phyloP scores from a whole-genome alignment of 108 stramenopile species.

The Cyclotella choctawhatcheeana region DNA sequence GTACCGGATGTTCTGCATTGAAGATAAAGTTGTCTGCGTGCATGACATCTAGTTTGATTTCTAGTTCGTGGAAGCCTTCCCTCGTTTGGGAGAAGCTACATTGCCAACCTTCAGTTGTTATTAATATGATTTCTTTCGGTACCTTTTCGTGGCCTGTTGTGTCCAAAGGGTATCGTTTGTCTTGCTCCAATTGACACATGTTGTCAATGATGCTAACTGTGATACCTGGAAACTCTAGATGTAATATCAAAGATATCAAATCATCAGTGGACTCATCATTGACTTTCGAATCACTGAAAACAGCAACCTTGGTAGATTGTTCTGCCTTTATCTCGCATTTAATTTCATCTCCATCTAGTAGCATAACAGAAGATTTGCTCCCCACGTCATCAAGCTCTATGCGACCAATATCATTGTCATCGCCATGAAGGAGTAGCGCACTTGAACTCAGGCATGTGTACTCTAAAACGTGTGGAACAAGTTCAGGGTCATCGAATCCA shows the following conservation, averaged over 20 bases:
- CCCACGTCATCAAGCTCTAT: constrained; percentile 81
- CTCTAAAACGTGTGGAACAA: constrained; percentile 74
- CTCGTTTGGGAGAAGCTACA: constrained; percentile 66
- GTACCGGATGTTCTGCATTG: constrained; percentile 71
- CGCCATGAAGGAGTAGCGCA: constrained; percentile 22
- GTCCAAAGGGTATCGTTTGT: constrained; percentile 24
- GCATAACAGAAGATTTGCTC: constrained; percentile 50
- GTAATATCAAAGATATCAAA: constrained; percentile 49
- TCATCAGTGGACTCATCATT: constrained; percentile 55
- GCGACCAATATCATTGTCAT: constrained; percentile 4
- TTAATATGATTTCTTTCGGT: constrained; percentile 63
- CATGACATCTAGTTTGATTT: constrained; percentile 54
- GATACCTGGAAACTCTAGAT: constrained; percentile 55
- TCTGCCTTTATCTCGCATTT: constrained; percentile 70
- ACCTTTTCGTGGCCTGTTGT: not conserved
- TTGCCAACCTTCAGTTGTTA: constrained; percentile 24
- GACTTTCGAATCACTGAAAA: constrained; percentile 44
- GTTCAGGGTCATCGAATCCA: constrained; percentile 84
- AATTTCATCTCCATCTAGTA: constrained; percentile 53
- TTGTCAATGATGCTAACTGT: constrained; percentile 76
- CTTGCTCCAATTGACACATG: constrained; percentile 33
- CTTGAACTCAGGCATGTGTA: constrained; percentile 65
- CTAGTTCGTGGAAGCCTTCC: constrained; percentile 80
- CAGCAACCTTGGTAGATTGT: constrained; percentile 77
- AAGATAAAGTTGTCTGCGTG: constrained; percentile 85